These are phyloP conservation scores for Vitis rotundifolia DNA, from an alignment of 164 flowering plant genomes.

Conservation along the genomic window DNA sequence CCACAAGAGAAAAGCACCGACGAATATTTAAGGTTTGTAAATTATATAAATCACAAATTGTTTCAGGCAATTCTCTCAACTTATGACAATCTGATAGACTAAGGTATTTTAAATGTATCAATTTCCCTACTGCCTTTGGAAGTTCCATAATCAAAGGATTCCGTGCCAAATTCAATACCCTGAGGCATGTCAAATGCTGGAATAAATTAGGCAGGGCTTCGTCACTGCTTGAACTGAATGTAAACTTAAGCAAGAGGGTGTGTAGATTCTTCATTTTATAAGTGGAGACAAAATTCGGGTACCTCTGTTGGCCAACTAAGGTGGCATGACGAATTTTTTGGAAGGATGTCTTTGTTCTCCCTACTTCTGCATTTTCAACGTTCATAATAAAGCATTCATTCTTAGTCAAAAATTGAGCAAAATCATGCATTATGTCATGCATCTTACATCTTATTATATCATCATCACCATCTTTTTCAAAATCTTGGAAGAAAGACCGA, in stretches of 20 bases:
- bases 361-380: not conserved
- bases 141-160: not conserved
- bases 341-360: too few species aligned
- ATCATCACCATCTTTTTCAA: conserved; percentile 8
- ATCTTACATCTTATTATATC: not conserved
- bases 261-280: not conserved
- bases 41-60: conserved; percentile 5
- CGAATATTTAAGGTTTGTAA: conserved; percentile 5
- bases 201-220: not conserved
- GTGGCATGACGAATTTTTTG: conserved; percentile 1
- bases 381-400: not conserved
- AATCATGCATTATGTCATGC: conserved; percentile 20
- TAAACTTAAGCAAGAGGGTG: not conserved
- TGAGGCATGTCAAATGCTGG: conserved; percentile 1
- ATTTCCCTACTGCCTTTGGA: conserved; percentile 4
- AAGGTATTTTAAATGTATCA: conserved; percentile 20
- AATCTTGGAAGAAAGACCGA: conserved; percentile 16
- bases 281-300: not conserved
- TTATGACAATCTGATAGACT: not conserved
- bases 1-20: not conserved
- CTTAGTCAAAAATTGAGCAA: conserved; percentile 3
- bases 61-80: conserved; percentile 8
- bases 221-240: too few species aligned
- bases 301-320: not conserved
- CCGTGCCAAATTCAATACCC: conserved; percentile 4